Evolutionary conservation across 148 eudicot genomes (phyloP).

Genomic region (Selenicereus undatus): DNA sequence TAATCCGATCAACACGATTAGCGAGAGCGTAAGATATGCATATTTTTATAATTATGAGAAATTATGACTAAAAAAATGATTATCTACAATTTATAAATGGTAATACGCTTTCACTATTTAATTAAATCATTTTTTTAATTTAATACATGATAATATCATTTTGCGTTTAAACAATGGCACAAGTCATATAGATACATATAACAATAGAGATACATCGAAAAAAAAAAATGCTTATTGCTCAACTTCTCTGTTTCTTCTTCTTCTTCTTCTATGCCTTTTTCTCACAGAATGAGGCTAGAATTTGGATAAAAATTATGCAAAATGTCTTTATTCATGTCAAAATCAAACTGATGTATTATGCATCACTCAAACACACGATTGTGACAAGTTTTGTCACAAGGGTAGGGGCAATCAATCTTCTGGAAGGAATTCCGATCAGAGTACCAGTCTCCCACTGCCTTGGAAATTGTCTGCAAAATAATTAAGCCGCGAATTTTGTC

Average conservation of each 20-base stretch:
- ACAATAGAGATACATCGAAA: too few relatives aligned
- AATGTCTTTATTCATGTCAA: background rate
- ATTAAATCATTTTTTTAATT: too few relatives aligned
- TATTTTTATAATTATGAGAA: too few relatives aligned
- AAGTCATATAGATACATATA: too few relatives aligned
- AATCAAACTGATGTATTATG: background rate
- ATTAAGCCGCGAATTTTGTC: background rate
- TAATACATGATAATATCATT: too few relatives aligned
- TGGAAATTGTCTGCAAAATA: slow-evolving; percentile 55
- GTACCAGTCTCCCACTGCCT: slow-evolving; percentile 93
- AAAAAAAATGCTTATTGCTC: background rate
- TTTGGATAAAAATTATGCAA: background rate
- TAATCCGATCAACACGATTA: too few relatives aligned
- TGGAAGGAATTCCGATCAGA: slow-evolving; percentile 65
- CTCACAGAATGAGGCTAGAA: background rate
- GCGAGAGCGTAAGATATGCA: too few relatives aligned
- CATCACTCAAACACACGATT: slow-evolving; percentile 53
- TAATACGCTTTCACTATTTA: too few relatives aligned
- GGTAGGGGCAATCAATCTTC: slow-evolving; percentile 88
- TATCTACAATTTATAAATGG: too few relatives aligned
- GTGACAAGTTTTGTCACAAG: slow-evolving; percentile 85
- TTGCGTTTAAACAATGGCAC: too few relatives aligned
- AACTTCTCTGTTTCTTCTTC: background rate
- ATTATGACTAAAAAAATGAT: too few relatives aligned
- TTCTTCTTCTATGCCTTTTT: background rate